Conservation (phyloP, 352 stramenopile species). For the Achlya hypogyna region DNA sequence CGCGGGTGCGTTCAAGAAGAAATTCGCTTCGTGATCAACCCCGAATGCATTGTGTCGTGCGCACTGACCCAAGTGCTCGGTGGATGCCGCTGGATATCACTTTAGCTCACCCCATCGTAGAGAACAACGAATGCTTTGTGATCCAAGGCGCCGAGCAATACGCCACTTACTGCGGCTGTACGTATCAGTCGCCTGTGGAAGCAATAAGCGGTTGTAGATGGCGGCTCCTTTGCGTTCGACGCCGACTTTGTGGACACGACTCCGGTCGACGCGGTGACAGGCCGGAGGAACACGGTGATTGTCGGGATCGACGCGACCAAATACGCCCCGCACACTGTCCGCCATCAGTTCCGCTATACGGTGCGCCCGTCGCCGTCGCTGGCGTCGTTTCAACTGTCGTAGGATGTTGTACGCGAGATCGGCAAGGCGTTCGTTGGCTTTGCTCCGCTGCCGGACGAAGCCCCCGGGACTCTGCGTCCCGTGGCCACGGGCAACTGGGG, state of each 20-base stretch:
- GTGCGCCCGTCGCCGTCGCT: neutral
- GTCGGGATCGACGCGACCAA: conserved; percentile 66
- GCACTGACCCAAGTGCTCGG: conserved; percentile 27
- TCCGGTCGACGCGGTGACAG: conserved; percentile 4
- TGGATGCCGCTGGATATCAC: conserved; percentile 13
- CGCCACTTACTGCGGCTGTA: conserved; percentile 39
- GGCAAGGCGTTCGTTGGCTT: conserved; percentile 64
- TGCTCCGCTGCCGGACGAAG: conserved; percentile 14
- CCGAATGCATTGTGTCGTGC: conserved; percentile 56
- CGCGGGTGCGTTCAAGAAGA: conserved; percentile 72
- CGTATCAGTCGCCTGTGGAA: neutral
- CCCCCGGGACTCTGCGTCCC: conserved; percentile 17
- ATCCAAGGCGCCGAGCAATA: conserved; percentile 59
- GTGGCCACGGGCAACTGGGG: conserved; percentile 77
- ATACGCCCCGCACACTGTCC: conserved; percentile 29
- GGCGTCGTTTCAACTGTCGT: neutral
- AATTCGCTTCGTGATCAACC: conserved; percentile 71
- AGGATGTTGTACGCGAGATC: conserved; percentile 50
- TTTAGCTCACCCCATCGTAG: conserved; percentile 51
- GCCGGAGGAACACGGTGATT: conserved; percentile 46
- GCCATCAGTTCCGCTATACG: conserved; percentile 2
- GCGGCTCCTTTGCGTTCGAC: conserved; percentile 39
- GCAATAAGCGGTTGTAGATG: conserved; percentile 23
- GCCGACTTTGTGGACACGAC: conserved; percentile 35
- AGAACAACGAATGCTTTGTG: conserved; percentile 57